phyloP scores from a whole-genome alignment of 73 alveolate genomes.

The Uronychia binucleata region DNA sequence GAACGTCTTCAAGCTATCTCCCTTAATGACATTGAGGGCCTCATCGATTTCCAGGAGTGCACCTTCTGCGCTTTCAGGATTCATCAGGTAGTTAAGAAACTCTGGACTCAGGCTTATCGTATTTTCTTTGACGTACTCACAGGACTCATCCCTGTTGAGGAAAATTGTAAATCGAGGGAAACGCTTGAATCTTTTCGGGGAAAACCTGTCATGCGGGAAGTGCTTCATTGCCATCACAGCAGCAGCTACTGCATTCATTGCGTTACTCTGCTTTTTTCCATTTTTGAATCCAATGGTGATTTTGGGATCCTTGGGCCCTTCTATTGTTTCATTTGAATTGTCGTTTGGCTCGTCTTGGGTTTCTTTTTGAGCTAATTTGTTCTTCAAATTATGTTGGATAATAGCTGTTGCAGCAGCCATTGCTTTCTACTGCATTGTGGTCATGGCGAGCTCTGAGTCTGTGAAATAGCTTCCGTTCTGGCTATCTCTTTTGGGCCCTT shows the following conservation, averaged over 20 bases:
- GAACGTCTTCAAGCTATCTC: conserved; percentile 24
- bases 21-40: conserved; percentile 8
- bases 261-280: background rate
- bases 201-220: conserved; percentile 18
- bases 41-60: background rate
- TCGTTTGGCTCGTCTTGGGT: background rate
- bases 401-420: background rate
- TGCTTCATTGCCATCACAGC: background rate
- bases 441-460: background rate
- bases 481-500: background rate
- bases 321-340: background rate
- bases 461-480: background rate
- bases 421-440: background rate
- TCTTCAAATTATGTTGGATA: background rate
- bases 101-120: conserved; percentile 60
- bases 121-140: conserved; percentile 45
- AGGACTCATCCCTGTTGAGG: conserved; percentile 36
- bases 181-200: conserved; percentile 61
- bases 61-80: conserved; percentile 23
- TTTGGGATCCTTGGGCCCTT: background rate
- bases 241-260: background rate
- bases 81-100: conserved; percentile 59
- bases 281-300: background rate
- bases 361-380: background rate
- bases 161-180: conserved; percentile 67